A percentile compares a stretch with the other conserved stretches of the same genome.
These are phyloP conservation scores for Austroboletus niveus DNA, from an alignment of 1,284 basidiomycete genomes.

Conservation along the genomic window DNA sequence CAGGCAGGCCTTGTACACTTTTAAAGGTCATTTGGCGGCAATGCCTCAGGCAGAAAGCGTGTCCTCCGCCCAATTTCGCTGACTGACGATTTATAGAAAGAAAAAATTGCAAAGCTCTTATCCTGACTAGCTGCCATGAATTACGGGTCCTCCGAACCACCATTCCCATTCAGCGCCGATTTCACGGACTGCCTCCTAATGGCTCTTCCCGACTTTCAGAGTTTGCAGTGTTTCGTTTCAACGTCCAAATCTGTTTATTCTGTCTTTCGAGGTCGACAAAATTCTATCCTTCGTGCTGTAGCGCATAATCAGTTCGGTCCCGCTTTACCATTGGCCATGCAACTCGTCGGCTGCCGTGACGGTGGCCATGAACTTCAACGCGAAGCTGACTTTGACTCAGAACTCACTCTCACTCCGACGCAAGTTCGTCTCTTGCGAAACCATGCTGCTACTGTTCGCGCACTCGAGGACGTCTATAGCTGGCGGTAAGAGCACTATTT, in stretches of 20 bases:
- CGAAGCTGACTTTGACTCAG: not conserved
- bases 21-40: not conserved
- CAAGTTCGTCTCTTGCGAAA: constrained; percentile 16
- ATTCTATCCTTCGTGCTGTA: constrained; percentile 33
- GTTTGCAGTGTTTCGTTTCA: constrained; percentile 27
- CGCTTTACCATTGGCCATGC: constrained; percentile 34
- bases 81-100: not conserved
- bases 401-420: constrained; percentile 10
- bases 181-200: constrained; percentile 32
- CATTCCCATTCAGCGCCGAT: constrained; percentile 21
- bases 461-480: constrained; percentile 38
- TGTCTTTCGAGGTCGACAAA: constrained; percentile 33
- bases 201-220: constrained; percentile 29
- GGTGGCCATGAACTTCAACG: not conserved
- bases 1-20: not conserved
- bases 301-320: constrained; percentile 33
- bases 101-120: not conserved
- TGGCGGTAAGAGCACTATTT: constrained; percentile 27
- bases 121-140: constrained; percentile 3
- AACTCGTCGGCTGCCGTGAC: constrained; percentile 16
- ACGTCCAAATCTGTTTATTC: constrained; percentile 33
- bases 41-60: no score
- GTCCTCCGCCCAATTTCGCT: not conserved
- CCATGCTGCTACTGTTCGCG: constrained; percentile 18
- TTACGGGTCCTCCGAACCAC: not conserved